Evolutionary conservation across 176 grass and related monocot species (phyloP), one percentile per base, ranked within the genome.

Genomic region (Carex kokanica): DNA sequence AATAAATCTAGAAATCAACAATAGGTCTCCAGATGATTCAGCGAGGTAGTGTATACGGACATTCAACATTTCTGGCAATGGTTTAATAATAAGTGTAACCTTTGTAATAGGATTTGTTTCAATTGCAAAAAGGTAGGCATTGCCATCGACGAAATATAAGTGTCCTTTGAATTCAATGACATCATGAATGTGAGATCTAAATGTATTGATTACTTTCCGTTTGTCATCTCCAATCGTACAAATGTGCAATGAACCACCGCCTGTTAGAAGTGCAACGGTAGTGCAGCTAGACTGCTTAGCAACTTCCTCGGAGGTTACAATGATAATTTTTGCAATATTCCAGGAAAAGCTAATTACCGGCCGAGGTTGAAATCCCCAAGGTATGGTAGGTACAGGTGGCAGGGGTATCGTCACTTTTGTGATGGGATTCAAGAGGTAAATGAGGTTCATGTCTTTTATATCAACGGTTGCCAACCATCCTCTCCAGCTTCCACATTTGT

Each of bases 211-310:
- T 47, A 20, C 23, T 10, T 8, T 75, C 71, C 71, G 52, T 21
- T 16, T 51, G 6, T 75, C 71, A 3, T 52, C 71, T 75, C 71
- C 71, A 75, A 75, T 75, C 21, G 17, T 23, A 75, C 71, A 75
- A 51, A 47, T 10, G 11, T 13, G 6, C 36, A 75, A 21, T 52
- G n/a, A 27, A 10, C 49, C 12, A 1, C 12, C 1, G 49, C 12
- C 12, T 51, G 0, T 16, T 25, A 25, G 38, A 47, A 74, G 29
- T 23, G 40, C 17, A 45, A 9, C 15, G 1, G 49, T 45, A 23
- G 2, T 45, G 34, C 70, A 74, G 3, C 5, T 49, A 20, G 18
- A 41, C 16, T 9, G 1, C 34, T 74, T 21, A 74, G 2, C 14
- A 0, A 74, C 34, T 49, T n/a, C 60, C 1, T 74, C 38, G 25